Percentiles rank a stretch among this genome's conserved stretches.
These are phyloP conservation scores for Verticillium zaregamsianum DNA, from an alignment of 2,329 filamentous ascomycete genomes.

Conservation along the genomic window DNA sequence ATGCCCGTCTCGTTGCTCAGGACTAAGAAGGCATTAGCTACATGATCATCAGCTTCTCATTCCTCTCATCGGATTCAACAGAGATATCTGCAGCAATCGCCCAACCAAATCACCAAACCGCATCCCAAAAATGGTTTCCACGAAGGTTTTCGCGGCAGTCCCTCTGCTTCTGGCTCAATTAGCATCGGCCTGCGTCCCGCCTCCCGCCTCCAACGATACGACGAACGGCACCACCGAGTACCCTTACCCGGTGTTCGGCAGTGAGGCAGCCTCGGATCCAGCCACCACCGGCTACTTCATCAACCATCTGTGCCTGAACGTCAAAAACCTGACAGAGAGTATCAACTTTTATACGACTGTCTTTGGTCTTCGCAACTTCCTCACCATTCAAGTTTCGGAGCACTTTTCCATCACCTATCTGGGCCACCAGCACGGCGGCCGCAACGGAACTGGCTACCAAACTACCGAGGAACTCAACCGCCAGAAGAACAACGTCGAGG, in stretches of 20 bases:
- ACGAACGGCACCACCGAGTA: background rate
- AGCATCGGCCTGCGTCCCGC: background rate
- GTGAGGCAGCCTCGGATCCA: conserved; percentile 21
- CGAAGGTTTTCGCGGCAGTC: background rate
- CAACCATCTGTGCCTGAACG: conserved; percentile 28
- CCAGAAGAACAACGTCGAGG: conserved; percentile 28
- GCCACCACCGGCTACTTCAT: conserved; percentile 28
- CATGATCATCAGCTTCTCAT: too few species aligned
- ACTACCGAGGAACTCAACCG: conserved; percentile 24
- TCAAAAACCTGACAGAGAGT: conserved; percentile 23
- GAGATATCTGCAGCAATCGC: too few species aligned
- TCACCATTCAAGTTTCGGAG: conserved; percentile 23
- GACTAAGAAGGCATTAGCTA: too few species aligned
- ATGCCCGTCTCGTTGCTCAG: too few species aligned
- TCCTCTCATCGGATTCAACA: too few species aligned
- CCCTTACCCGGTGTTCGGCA: conserved; percentile 4
- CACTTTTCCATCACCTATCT: conserved; percentile 28
- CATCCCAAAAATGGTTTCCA: background rate
- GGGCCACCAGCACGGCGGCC: conserved; percentile 29
- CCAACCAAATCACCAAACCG: too few species aligned
- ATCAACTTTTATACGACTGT: conserved; percentile 27
- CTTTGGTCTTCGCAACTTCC: conserved; percentile 29
- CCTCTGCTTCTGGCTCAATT: background rate
- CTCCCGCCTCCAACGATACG: conserved; percentile 1
- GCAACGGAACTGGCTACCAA: conserved; percentile 31